These are phyloP conservation scores for Ceriops tagal DNA, from an alignment of 345 rosid species.

Conservation along the genomic window DNA sequence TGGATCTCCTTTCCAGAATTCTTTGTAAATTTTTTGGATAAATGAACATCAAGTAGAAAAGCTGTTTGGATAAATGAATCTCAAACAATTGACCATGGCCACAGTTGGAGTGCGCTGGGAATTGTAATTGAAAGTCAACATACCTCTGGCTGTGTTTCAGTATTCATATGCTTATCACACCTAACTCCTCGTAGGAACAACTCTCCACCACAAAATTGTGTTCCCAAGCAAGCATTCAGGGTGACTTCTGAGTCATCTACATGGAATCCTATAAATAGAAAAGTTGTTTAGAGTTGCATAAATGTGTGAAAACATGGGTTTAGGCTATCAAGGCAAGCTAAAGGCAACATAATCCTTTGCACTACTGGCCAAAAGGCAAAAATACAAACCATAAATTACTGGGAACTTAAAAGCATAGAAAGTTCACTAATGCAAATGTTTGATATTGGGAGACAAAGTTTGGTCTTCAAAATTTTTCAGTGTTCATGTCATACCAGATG, in stretches of 20 bases:
- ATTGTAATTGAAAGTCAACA: constrained; percentile 12
- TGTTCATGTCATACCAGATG: not conserved
- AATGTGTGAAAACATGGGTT: not conserved
- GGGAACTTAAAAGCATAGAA: not conserved
- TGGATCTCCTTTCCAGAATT: too few relatives aligned
- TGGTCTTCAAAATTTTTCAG: not conserved
- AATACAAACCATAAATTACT: not conserved
- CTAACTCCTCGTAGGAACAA: constrained; percentile 79
- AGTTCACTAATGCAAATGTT: not conserved
- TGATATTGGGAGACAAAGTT: not conserved
- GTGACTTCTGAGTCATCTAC: constrained; percentile 94
- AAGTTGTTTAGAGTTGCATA: not conserved
- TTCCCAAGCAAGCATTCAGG: constrained; percentile 88
- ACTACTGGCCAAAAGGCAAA: not conserved
- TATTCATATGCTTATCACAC: constrained; percentile 75
- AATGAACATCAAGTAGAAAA: not conserved
- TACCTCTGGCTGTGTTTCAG: constrained; percentile 62
- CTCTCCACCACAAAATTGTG: constrained; percentile 75
- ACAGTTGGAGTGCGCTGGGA: not conserved
- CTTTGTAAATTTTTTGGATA: too few relatives aligned
- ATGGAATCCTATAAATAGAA: constrained; percentile 64
- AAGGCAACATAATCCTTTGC: not conserved
- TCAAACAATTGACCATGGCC: not conserved
- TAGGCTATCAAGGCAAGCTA: not conserved
- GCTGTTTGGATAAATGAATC: not conserved